Percentiles rank a stretch among this genome's conserved stretches.
These are phyloP conservation scores for Pseudonitzschia delicatissima DNA, from an alignment of 108 stramenopile species.

Conservation along the genomic window DNA sequence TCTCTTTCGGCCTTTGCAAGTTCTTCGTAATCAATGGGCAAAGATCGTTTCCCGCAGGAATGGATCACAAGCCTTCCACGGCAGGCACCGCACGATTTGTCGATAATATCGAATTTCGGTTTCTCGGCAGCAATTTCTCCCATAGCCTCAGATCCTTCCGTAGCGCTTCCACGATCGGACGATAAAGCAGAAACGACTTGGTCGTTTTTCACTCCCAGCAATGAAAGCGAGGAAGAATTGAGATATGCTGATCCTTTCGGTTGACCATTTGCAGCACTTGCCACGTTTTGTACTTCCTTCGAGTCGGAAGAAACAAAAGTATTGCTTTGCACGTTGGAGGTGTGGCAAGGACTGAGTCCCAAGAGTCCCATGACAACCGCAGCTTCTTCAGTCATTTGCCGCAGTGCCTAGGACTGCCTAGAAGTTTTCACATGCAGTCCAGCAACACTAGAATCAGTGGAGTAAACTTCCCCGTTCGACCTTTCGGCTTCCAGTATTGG, in stretches of 20 bases:
- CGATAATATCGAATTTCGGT: background rate
- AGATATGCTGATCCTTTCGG: constrained; percentile 2
- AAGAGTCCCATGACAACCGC: constrained; percentile 31
- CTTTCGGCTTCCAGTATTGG: background rate
- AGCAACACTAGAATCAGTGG: background rate
- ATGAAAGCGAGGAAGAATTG: constrained; percentile 6
- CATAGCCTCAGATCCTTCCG: background rate
- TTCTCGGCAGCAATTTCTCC: background rate
- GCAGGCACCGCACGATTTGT: constrained; percentile 42
- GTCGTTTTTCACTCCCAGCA: background rate
- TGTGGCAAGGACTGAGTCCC: constrained; percentile 28
- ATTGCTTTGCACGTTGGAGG: background rate
- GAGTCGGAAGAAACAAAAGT: constrained; percentile 13
- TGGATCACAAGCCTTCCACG: constrained; percentile 53
- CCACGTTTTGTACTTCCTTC: background rate
- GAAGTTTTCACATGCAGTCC: background rate
- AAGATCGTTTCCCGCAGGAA: constrained; percentile 49
- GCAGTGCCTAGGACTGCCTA: background rate
- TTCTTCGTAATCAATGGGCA: constrained; percentile 60
- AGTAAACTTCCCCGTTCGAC: background rate
- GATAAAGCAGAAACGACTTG: background rate
- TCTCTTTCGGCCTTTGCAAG: constrained; percentile 51
- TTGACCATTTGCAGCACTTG: background rate
- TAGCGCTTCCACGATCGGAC: constrained; percentile 3
- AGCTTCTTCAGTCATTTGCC: constrained; percentile 13